Percentiles rank a stretch among this genome's conserved stretches.
phyloP scores from a whole-genome alignment of 2,329 filamentous ascomycete species.

The Fusarium albosuccineum region DNA sequence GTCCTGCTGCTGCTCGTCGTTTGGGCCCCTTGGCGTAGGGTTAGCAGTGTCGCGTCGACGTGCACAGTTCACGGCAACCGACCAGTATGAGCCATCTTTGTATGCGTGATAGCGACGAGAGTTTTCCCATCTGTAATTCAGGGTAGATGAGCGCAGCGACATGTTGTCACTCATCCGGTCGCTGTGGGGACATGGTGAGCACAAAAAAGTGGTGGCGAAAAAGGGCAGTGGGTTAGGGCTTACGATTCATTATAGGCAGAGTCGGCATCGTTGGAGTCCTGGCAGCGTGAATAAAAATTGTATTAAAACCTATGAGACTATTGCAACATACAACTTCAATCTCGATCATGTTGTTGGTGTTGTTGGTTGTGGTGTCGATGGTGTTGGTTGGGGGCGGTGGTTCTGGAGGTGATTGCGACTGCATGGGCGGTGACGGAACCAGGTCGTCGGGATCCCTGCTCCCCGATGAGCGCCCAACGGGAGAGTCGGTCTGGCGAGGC shows the following conservation, averaged over 20 bases:
- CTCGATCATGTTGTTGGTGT: too few species aligned
- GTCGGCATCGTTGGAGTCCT: slow-evolving; percentile 5
- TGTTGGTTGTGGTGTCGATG: too few species aligned
- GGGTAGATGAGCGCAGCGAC: slow-evolving; percentile 3
- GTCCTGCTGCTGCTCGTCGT: slow-evolving; percentile 9
- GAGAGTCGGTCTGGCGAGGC: not conserved
- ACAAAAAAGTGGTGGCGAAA: not conserved
- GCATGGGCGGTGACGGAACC: not conserved
- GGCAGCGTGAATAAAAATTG: not conserved
- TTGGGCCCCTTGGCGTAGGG: not conserved
- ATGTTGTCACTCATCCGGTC: not conserved
- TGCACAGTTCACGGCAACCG: not conserved
- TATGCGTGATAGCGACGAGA: slow-evolving; percentile 9
- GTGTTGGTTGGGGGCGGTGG: slow-evolving; percentile 3
- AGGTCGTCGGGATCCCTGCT: not conserved
- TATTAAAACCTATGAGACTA: not conserved
- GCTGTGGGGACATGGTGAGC: not conserved
- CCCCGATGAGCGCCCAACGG: too few species aligned
- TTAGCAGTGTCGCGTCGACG: not conserved
- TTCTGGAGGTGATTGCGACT: not conserved
- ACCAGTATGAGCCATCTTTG: slow-evolving; percentile 9
- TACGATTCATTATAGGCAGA: slow-evolving; percentile 8
- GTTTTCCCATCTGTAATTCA: slow-evolving; percentile 9
- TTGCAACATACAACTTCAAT: slow-evolving; percentile 9
- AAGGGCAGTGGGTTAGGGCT: not conserved